A percentile compares a stretch with the other conserved stretches of the same genome.
Conservation (phyloP, 2,329 filamentous ascomycete species). For the Chaetomiaceae sp. region DNA sequence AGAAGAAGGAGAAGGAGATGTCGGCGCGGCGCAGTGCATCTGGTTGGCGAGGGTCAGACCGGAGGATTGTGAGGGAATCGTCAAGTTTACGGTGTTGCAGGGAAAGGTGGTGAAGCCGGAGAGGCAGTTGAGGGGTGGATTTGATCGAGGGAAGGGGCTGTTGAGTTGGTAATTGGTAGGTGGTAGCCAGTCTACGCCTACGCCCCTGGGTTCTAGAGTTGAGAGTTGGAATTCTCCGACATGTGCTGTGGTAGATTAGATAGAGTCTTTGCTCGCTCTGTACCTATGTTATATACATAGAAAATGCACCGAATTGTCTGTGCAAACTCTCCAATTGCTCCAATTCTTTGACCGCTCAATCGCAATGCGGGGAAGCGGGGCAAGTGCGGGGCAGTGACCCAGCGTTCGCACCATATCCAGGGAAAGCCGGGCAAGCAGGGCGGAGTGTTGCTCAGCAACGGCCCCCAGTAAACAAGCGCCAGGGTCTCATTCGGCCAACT, state of each 20-base stretch:
- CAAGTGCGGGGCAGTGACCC: neutral
- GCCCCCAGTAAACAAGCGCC: slow-evolving; percentile 22
- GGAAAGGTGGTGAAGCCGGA: slow-evolving; percentile 92
- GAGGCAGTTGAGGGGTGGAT: slow-evolving; percentile 80
- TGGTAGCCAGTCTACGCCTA: too few relatives aligned
- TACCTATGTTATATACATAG: too few relatives aligned
- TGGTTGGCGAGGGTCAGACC: slow-evolving; percentile 83
- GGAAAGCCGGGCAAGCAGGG: neutral
- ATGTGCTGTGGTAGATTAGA: too few relatives aligned
- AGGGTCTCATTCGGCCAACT: slow-evolving; percentile 11
- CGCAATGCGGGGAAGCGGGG: slow-evolving; percentile 8
- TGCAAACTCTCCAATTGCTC: neutral
- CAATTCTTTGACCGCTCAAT: neutral
- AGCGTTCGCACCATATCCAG: too few relatives aligned
- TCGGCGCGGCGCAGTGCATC: slow-evolving; percentile 79
- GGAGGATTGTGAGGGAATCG: slow-evolving; percentile 88
- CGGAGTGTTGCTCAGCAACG: slow-evolving; percentile 18
- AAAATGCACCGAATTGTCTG: too few relatives aligned
- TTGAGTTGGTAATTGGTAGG: slow-evolving; percentile 88
- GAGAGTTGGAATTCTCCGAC: too few relatives aligned
- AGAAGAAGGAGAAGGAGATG: slow-evolving; percentile 36
- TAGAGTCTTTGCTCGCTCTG: too few relatives aligned
- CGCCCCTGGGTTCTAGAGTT: too few relatives aligned
- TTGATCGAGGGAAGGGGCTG: slow-evolving; percentile 74
- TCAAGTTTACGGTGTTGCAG: slow-evolving; percentile 83